phyloP scores from a whole-genome alignment of 2,329 filamentous ascomycete species.

The Ambrosiella cleistominuta region DNA sequence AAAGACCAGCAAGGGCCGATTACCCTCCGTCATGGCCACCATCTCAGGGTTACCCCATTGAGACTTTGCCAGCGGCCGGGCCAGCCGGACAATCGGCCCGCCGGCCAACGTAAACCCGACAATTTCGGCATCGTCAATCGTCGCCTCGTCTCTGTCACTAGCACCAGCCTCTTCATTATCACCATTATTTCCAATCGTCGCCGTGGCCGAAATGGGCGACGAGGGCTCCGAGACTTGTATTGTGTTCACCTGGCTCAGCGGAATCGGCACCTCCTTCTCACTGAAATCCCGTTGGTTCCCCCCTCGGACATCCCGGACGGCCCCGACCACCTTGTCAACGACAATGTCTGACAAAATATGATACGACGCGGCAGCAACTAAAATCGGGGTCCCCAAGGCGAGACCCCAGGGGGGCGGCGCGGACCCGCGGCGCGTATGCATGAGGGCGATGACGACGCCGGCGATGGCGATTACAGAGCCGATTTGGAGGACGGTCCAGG shows the following conservation, averaged over 20 bases:
- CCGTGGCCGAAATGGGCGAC: conserved; percentile 8
- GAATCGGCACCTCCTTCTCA: conserved; percentile 15
- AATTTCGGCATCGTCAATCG: conserved; percentile 16
- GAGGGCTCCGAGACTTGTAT: conserved; percentile 11
- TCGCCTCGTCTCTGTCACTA: conserved; percentile 16
- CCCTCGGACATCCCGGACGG: conserved; percentile 16
- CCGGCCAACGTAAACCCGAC: conserved; percentile 29
- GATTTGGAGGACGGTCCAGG: conserved; percentile 42
- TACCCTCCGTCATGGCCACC: conserved; percentile 10
- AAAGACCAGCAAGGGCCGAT: conserved; percentile 9
- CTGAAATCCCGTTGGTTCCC: not conserved
- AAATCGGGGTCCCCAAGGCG: conserved; percentile 40
- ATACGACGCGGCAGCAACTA: conserved; percentile 38
- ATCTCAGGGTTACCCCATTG: conserved; percentile 12
- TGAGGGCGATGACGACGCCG: conserved; percentile 36
- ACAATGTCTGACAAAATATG: conserved; percentile 29
- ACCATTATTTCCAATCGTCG: not conserved
- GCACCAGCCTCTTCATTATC: not conserved
- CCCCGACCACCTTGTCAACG: conserved; percentile 21
- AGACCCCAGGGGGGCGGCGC: conserved; percentile 34
- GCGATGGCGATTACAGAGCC: conserved; percentile 40
- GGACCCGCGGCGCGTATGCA: conserved; percentile 29
- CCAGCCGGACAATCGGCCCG: conserved; percentile 29
- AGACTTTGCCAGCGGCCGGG: conserved; percentile 18
- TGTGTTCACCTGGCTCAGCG: conserved; percentile 20